Base-by-base conservation (phyloP, 108 stramenopile species). In the Fragilaria crotonensis region DNA sequence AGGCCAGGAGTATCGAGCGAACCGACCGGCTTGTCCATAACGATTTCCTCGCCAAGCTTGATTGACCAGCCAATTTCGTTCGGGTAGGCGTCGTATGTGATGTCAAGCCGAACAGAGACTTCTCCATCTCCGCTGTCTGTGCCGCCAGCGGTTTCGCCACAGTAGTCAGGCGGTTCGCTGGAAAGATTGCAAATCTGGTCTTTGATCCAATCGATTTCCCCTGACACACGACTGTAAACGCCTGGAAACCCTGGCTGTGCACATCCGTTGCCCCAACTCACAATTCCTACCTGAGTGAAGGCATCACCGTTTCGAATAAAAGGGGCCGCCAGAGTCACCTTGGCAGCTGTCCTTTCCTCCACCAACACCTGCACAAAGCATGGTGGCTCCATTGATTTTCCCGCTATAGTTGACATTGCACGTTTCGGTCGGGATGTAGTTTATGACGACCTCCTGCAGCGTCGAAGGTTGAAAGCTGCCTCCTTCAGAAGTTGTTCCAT, bases 321-420 rank as follows among this genome's bases (percentile, higher is more conserved):
- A 32, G 1, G 73, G 73, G 14, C 73, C 73, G 55, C 73, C 71
- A 3, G 60, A 62, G 33, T 72, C 71, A 4, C 65, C 71, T 1
- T 53, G 27, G 28, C 70, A 71, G 33, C 64, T 64, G 21, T 48
- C 55, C 54, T 47, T 59, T 18, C 55, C 72, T 5, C 50, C 57
- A 1, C 33, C 52, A 2, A 29, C 5, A 4, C 36, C 47, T 32
- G 65, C 66, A 30, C 66, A 53, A 26, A 63, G 29, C 50, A 67
- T 56, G 18, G 33, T 33, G 11, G 32, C 41, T 14, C 33, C 7
- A 27, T 63, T 49, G 3, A 41, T 57, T 5, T n/a, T 31, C 0
- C 22, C 36, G 14, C 21, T 25, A 31, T 58, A 73, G 4, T 22
- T 45, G 14, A 28, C 21, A 21, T 23, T 33, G 41, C 72, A 73